These are phyloP conservation scores for Hirschfeldia incana DNA, from an alignment of 345 rosid species.

Conservation along the genomic window DNA sequence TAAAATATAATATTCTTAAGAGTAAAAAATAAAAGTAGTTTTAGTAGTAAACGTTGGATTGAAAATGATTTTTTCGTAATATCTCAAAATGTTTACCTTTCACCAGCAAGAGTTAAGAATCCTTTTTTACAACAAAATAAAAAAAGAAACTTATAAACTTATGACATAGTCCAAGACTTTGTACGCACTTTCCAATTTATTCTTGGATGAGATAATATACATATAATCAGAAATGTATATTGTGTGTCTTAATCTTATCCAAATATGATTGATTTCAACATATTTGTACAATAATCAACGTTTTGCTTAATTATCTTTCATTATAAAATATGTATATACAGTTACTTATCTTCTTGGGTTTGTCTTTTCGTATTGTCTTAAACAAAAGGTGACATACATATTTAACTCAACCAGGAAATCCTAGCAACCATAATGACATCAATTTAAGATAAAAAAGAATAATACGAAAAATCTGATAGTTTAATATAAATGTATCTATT, in stretches of 20 bases:
- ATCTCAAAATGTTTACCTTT: neutral
- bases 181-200: neutral
- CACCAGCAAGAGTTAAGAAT: neutral
- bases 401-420: neutral
- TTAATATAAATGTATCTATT: neutral
- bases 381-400: constrained; percentile 27
- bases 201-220: neutral
- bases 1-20: neutral
- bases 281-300: constrained; percentile 19
- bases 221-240: neutral
- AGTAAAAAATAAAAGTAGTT: neutral
- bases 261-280: constrained; percentile 24
- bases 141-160: too few species aligned
- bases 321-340: constrained; percentile 9
- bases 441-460: neutral
- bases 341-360: constrained; percentile 25
- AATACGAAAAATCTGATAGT: neutral
- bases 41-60: neutral
- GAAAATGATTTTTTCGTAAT: neutral
- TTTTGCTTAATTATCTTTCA: constrained; percentile 4
- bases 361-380: constrained; percentile 32
- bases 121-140: neutral
- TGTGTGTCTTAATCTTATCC: constrained; percentile 22
- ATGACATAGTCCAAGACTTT: neutral
- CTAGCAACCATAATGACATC: constrained; percentile 7